Evolutionary conservation across 2,329 filamentous ascomycete species (phyloP), one percentile per base, ranked within the genome.

Genomic region (Ophiostoma quercus): DNA sequence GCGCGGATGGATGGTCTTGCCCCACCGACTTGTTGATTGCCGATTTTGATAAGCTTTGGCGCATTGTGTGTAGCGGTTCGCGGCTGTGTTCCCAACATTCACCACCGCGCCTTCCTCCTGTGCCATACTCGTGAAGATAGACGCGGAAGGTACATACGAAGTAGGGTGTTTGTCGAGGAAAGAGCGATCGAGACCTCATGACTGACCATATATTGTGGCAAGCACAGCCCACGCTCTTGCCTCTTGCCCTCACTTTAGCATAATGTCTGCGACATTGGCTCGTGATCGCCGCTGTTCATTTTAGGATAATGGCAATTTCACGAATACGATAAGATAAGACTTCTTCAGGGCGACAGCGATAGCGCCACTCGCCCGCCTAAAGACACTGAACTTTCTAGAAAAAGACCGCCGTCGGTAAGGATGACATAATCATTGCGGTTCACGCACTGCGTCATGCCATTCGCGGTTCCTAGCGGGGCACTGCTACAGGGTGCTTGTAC

Each of bases 361-460:
- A 41, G 43, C 63, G 51, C 63, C 32, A n/a, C 47, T 4, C 25
- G n/a, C 9, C 19, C 6, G 19, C 7, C 47, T 19, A 43, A 32
- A 43, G 16, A 29, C 22, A 66, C 68, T 74, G 73, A 74, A 75
- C 69, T 72, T 75, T 75, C 73, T 73, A 74, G 74, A 74, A 57
- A 16, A 11, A 22, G 9, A 22, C 16, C n/a, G 8, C 16, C 19
- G 47, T 54, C 47, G 8, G 9, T 19, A 1, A 57, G 2, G 57
- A 11, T 62, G 32, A 62, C 14, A 62, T 62, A 62, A 29, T 62
- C 51, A 12, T 57, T 62, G 4, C 57, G 14, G 43, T 47, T 47
- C 43, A 19, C 19, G 43, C 43, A 25, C 51, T 57, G 51, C 51
- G 51, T 57, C 32, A 68, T 51, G 62, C 43, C 25, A 70, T 68